Percentiles rank a stretch among this genome's conserved stretches.
These are phyloP conservation scores for Caryocar brasiliense DNA, from an alignment of 441 rosid species.

Conservation along the genomic window DNA sequence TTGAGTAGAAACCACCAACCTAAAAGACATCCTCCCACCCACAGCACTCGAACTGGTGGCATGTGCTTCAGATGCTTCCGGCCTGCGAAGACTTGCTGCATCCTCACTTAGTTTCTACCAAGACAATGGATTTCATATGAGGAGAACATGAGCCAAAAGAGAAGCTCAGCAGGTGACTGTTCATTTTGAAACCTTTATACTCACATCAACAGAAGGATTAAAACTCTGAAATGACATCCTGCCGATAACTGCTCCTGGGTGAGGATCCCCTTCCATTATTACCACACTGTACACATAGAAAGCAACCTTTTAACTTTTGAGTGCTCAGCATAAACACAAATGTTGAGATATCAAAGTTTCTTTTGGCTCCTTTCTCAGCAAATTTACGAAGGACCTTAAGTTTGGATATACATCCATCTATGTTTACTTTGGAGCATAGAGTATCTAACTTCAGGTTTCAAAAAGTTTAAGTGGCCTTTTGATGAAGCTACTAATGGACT, in stretches of 20 bases:
- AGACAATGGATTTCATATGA: constrained; percentile 20
- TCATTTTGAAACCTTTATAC: constrained; percentile 21
- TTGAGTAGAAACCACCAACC: constrained; percentile 27
- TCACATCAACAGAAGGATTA: constrained; percentile 87
- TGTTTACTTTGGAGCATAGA: too few relatives aligned
- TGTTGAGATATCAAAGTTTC: too few relatives aligned
- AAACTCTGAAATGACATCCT: constrained; percentile 92
- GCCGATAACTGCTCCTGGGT: constrained; percentile 64
- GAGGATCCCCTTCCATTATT: constrained; percentile 87
- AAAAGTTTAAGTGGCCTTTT: too few relatives aligned
- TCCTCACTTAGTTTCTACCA: constrained; percentile 73
- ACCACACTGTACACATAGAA: constrained; percentile 47
- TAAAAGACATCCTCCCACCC: constrained; percentile 26
- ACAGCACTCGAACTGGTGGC: constrained; percentile 28
- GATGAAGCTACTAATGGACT: too few relatives aligned
- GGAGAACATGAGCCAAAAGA: constrained; percentile 7
- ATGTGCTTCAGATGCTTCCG: constrained; percentile 36
- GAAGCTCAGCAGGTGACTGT: constrained; percentile 7
- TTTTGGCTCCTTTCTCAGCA: too few relatives aligned
- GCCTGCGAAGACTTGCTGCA: constrained; percentile 20
- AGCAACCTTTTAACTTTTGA: background rate
- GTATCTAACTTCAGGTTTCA: too few relatives aligned
- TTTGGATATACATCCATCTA: too few relatives aligned
- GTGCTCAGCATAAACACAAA: too few relatives aligned
- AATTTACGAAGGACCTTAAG: too few relatives aligned